phyloP scores from a whole-genome alignment of 495 filamentous ascomycete genomes.

The Talaromyces liani region DNA sequence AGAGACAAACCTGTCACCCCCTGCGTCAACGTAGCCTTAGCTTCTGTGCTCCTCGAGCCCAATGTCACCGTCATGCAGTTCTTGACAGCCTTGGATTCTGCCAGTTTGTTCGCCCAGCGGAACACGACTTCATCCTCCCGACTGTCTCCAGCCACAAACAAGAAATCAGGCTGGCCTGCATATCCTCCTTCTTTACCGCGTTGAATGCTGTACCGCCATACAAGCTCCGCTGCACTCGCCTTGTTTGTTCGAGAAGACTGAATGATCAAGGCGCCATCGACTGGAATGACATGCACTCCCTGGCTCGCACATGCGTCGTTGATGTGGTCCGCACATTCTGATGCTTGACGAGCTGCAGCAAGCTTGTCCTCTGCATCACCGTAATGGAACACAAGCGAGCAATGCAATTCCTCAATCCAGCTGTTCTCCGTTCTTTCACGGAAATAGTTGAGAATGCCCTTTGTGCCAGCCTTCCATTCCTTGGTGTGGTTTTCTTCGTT shows the following conservation, averaged over 20 bases:
- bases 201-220: slow-evolving; percentile 53
- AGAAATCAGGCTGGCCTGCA: slow-evolving; percentile 56
- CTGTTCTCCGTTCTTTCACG: slow-evolving; percentile 79
- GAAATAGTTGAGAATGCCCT: slow-evolving; percentile 75
- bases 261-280: slow-evolving; percentile 69
- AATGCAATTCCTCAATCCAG: slow-evolving; percentile 77
- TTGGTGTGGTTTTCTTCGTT: slow-evolving; percentile 58
- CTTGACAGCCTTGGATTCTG: slow-evolving; percentile 43
- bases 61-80: slow-evolving; percentile 76
- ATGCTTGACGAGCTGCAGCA: slow-evolving; percentile 66
- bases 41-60: slow-evolving; percentile 79
- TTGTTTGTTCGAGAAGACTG: slow-evolving; percentile 80
- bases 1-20: slow-evolving; percentile 65
- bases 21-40: slow-evolving; percentile 74
- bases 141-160: slow-evolving; percentile 80
- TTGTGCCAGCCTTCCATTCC: slow-evolving; percentile 71
- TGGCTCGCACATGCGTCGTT: slow-evolving; percentile 83
- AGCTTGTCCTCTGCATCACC: slow-evolving; percentile 69
- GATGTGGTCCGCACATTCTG: slow-evolving; percentile 84
- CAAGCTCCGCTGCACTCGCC: slow-evolving; percentile 61
- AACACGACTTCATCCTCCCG: slow-evolving; percentile 90
- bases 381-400: slow-evolving; percentile 83
- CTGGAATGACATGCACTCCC: slow-evolving; percentile 74
- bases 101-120: slow-evolving; percentile 80
- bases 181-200: slow-evolving; percentile 22